Evolutionary conservation across 2,329 filamentous ascomycete species (phyloP).

Genomic region (Phyllosticta citribraziliensis): DNA sequence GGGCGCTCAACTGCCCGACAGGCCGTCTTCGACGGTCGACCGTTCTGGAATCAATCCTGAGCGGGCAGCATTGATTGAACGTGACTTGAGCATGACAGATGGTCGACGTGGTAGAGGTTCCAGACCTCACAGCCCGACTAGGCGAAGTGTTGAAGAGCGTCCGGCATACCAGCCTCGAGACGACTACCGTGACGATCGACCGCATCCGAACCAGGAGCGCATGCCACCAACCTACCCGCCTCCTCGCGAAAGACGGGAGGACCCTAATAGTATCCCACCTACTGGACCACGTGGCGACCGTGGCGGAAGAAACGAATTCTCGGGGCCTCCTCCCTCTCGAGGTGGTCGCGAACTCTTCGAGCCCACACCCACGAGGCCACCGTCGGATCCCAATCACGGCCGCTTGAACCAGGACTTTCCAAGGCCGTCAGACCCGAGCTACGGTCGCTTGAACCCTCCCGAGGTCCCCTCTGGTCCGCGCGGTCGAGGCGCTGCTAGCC

Average conservation of each 20-base stretch:
- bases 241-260: conserved; percentile 31
- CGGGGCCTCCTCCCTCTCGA: conserved; percentile 12
- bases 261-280: conserved; percentile 36
- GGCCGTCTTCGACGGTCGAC: neutral
- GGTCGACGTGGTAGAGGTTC: conserved; percentile 21
- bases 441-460: conserved; percentile 39
- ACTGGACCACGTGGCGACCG: conserved; percentile 39
- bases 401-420: conserved; percentile 35
- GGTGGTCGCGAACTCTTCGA: conserved; percentile 32
- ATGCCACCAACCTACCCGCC: conserved; percentile 15
- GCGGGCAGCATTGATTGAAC: conserved; percentile 33
- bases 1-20: neutral
- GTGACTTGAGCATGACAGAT: conserved; percentile 17
- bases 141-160: conserved; percentile 18
- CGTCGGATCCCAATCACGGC: conserved; percentile 36
- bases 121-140: conserved; percentile 23
- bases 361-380: conserved; percentile 21
- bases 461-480: conserved; percentile 46
- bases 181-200: conserved; percentile 24
- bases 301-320: conserved; percentile 26
- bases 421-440: conserved; percentile 37
- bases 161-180: conserved; percentile 18
- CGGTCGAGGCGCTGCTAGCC: conserved; percentile 31
- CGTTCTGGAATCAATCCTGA: conserved; percentile 30
- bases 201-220: conserved; percentile 18